These are phyloP conservation scores for Elsinoe australis DNA, from an alignment of 2,329 filamentous ascomycete genomes.

Conservation along the genomic window DNA sequence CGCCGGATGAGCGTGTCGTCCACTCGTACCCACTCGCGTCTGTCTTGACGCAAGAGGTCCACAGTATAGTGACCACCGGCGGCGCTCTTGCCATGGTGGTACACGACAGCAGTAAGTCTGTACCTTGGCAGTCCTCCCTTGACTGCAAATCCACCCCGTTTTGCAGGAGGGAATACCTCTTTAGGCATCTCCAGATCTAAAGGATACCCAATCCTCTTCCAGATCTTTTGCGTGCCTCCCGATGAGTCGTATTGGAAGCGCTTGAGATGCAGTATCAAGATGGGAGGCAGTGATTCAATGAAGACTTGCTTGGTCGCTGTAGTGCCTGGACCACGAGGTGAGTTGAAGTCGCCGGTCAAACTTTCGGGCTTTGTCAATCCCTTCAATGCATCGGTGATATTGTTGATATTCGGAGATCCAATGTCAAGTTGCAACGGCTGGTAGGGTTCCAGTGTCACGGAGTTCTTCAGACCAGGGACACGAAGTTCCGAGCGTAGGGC, in stretches of 20 bases:
- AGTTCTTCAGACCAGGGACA: constrained; percentile 78
- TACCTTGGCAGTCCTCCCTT: constrained; percentile 73
- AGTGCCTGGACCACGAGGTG: constrained; percentile 65
- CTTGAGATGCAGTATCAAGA: constrained; percentile 91
- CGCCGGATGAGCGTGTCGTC: constrained; percentile 88
- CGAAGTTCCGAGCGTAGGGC: constrained; percentile 82
- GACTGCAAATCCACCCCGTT: constrained; percentile 56
- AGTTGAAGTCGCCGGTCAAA: constrained; percentile 76
- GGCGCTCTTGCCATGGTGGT: constrained; percentile 95
- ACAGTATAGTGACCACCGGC: constrained; percentile 96
- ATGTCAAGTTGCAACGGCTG: constrained; percentile 94
- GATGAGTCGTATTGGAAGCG: constrained; percentile 91
- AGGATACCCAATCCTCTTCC: constrained; percentile 96
- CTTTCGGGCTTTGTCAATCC: constrained; percentile 76
- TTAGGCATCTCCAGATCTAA: constrained; percentile 88
- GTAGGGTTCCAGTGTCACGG: constrained; percentile 86
- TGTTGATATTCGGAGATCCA: constrained; percentile 74
- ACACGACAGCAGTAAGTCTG: constrained; percentile 80
- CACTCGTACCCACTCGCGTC: constrained; percentile 89
- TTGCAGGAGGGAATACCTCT: constrained; percentile 74
- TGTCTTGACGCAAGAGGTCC: constrained; percentile 90
- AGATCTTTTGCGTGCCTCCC: constrained; percentile 89
- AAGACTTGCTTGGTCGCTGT: constrained; percentile 88
- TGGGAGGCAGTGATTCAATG: constrained; percentile 82
- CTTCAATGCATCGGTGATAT: constrained; percentile 84